Conservation (phyloP, 2,329 filamentous ascomycete species). For the Epichloe coenophiala region DNA sequence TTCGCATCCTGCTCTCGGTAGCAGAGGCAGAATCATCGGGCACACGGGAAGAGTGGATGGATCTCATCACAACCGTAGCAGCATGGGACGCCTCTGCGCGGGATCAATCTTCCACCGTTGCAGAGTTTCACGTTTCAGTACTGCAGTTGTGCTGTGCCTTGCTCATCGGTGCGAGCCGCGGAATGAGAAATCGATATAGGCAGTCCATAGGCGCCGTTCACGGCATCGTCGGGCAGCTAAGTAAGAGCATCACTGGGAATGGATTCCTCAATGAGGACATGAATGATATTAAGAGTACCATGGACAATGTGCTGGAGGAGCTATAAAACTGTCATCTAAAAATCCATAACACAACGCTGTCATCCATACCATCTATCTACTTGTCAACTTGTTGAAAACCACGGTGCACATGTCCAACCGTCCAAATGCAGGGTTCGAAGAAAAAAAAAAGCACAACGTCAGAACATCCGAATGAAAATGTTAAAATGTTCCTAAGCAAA, state of each 20-base stretch:
- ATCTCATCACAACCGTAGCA: slow-evolving; percentile 35
- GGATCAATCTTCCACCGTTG: slow-evolving; percentile 13
- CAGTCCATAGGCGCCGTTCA: slow-evolving; percentile 37
- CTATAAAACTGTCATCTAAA: background rate
- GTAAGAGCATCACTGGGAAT: slow-evolving; percentile 12
- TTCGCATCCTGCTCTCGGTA: slow-evolving; percentile 39
- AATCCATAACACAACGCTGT: no score
- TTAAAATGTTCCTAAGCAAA: no score
- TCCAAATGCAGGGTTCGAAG: no score
- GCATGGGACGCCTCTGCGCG: slow-evolving; percentile 29
- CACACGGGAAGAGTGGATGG: slow-evolving; percentile 43
- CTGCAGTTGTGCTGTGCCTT: slow-evolving; percentile 42
- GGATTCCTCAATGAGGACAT: slow-evolving; percentile 26
- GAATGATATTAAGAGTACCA: slow-evolving; percentile 29
- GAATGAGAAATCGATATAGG: slow-evolving; percentile 34
- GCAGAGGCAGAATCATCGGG: slow-evolving; percentile 31
- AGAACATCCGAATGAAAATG: no score
- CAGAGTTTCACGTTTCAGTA: slow-evolving; percentile 39
- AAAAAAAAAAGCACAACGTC: no score
- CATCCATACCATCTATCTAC: no score
- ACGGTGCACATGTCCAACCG: no score
- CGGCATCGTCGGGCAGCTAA: slow-evolving; percentile 32
- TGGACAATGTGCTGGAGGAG: slow-evolving; percentile 7
- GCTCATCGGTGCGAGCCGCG: slow-evolving; percentile 30
- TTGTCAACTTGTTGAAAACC: no score